Percentiles rank a stretch among this genome's conserved stretches.
Evolutionary conservation across 1,284 basidiomycete genomes (phyloP).

Genomic region (Taiwanofungus camphoratus): DNA sequence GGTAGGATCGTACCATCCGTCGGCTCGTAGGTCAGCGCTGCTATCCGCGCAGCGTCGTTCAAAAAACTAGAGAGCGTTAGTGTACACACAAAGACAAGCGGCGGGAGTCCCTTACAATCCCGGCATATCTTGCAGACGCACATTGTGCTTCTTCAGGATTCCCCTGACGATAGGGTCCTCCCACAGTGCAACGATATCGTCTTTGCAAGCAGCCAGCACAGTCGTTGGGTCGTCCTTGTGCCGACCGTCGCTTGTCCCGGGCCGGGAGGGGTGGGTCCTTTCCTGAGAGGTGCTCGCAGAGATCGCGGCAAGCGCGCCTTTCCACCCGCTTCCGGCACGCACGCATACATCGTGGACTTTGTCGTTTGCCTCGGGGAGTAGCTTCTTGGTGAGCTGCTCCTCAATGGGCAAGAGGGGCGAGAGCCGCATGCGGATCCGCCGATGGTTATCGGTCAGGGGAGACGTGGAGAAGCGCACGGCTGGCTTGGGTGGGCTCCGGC

Average conservation of each 20-base stretch:
- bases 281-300: conserved; percentile 12
- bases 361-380: conserved; percentile 29
- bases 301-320: conserved; percentile 28
- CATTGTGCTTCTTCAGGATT: conserved; percentile 39
- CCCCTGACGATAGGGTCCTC: conserved; percentile 44
- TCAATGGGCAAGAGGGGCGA: conserved; percentile 59
- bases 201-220: conserved; percentile 24
- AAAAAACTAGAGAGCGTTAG: conserved; percentile 39
- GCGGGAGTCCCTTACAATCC: conserved; percentile 42
- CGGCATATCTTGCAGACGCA: conserved; percentile 49
- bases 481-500: conserved; percentile 15
- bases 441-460: conserved; percentile 32
- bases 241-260: conserved; percentile 15
- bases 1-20: conserved; percentile 34
- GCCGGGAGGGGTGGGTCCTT: conserved; percentile 12
- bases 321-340: conserved; percentile 55
- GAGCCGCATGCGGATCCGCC: conserved; percentile 45
- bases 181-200: conserved; percentile 50
- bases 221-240: conserved; percentile 21
- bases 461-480: conserved; percentile 20
- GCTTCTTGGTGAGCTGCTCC: conserved; percentile 40
- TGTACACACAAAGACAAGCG: neutral
- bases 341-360: conserved; percentile 42
- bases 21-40: conserved; percentile 44
- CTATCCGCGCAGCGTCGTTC: conserved; percentile 54